Evolutionary conservation across 352 stramenopile species (phyloP).

Genomic region (Discostella stelligera): DNA sequence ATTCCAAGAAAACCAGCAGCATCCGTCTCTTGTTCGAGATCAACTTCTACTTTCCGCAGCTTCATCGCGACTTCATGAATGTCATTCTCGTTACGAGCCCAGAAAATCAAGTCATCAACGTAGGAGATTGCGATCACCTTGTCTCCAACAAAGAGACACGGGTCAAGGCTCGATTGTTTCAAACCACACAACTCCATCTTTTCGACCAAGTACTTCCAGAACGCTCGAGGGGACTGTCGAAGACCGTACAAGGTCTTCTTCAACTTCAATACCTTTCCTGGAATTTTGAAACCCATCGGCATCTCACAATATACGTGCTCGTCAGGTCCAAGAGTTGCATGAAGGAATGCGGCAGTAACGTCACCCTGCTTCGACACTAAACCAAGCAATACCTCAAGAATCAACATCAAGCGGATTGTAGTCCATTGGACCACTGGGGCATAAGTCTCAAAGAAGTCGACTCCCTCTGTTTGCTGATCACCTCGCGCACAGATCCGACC

Average conservation of each 20-base stretch:
- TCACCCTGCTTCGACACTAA: constrained; percentile 21
- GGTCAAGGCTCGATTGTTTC: constrained; percentile 22
- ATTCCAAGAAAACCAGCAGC: constrained; percentile 44
- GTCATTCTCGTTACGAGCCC: background rate
- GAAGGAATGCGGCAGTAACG: no score
- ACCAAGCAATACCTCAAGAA: constrained; percentile 8
- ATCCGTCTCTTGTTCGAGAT: constrained; percentile 9
- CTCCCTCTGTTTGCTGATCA: no score
- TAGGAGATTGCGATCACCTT: constrained; percentile 4
- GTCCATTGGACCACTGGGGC: no score
- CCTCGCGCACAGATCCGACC: no score
- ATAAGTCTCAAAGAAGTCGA: no score
- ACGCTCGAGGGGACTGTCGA: constrained; percentile 21
- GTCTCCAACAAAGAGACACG: constrained; percentile 22
- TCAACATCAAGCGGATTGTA: no score
- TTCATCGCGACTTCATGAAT: constrained; percentile 18
- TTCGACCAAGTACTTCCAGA: background rate
- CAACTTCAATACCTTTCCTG: constrained; percentile 20
- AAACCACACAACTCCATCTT: constrained; percentile 14
- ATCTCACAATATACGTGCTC: no score
- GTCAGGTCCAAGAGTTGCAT: no score
- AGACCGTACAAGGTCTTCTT: constrained; percentile 38
- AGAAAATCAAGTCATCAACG: constrained; percentile 17
- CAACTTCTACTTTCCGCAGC: constrained; percentile 8
- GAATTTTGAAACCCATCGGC: no score